A percentile compares a stretch with the other conserved stretches of the same genome.
Conservation (phyloP, 2,329 filamentous ascomycete genomes). For the Xylariaceae sp. region DNA sequence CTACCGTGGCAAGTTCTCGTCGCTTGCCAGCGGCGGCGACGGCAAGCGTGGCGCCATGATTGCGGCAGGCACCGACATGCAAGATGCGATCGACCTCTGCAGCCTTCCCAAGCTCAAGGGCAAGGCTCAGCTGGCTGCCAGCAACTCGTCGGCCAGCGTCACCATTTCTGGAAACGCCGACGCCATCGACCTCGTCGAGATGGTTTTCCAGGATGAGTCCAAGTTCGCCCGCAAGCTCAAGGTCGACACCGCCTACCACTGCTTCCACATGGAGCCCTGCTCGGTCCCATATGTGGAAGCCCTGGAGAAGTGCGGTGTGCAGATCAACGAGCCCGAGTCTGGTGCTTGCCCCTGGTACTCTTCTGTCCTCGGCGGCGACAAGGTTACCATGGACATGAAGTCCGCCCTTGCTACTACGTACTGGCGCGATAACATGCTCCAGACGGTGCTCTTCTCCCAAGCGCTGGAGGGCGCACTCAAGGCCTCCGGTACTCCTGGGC, state of each 20-base stretch:
- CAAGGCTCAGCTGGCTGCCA: slow-evolving; percentile 10
- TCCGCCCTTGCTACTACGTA: slow-evolving; percentile 4
- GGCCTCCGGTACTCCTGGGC: slow-evolving; percentile 1
- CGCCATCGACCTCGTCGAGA: slow-evolving; percentile 7
- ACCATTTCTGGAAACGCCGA: slow-evolving; percentile 14
- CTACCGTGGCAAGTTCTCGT: slow-evolving; percentile 23
- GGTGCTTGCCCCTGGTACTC: slow-evolving; percentile 4
- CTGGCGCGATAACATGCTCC: slow-evolving; percentile 8
- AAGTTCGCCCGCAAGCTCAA: slow-evolving; percentile 9
- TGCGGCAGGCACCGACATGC: slow-evolving; percentile 27
- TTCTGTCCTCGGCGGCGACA: slow-evolving; percentile 2
- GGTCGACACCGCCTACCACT: slow-evolving; percentile 15
- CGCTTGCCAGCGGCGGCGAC: slow-evolving; percentile 6
- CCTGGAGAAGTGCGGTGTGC: slow-evolving; percentile 1
- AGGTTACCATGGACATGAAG: slow-evolving; percentile 1
- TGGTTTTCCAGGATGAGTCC: slow-evolving; percentile 8
- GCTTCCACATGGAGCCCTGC: slow-evolving; percentile 10
- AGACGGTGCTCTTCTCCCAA: slow-evolving; percentile 10
- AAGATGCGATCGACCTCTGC: slow-evolving; percentile 12
- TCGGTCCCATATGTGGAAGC: slow-evolving; percentile 5
- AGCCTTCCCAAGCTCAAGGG: slow-evolving; percentile 4
- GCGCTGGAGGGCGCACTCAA: slow-evolving; percentile 4
- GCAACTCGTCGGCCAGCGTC: slow-evolving; percentile 10
- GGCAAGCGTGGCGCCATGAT: slow-evolving; percentile 31
- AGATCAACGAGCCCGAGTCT: slow-evolving; percentile 1